These are phyloP conservation scores for Aspergillus homomorphus DNA, from an alignment of 495 filamentous ascomycete species.

Conservation along the genomic window DNA sequence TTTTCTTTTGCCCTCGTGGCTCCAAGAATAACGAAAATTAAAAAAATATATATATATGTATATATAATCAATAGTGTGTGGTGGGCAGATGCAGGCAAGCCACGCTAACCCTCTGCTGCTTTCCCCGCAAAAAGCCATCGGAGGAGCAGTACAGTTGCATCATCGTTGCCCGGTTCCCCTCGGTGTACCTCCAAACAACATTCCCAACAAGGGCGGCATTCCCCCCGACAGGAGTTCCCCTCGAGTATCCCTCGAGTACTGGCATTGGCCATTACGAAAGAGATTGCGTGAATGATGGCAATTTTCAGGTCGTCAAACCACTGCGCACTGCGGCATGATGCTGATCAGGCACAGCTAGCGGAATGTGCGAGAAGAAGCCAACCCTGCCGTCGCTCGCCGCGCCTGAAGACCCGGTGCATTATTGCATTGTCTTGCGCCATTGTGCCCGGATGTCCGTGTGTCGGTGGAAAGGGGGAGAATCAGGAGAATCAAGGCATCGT, in stretches of 20 bases:
- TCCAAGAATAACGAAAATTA: no score
- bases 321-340: background rate
- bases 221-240: no score
- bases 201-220: background rate
- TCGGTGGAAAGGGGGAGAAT: background rate
- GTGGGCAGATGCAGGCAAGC: background rate
- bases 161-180: background rate
- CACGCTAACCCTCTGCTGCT: background rate
- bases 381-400: background rate
- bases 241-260: background rate
- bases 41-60: no score
- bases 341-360: background rate
- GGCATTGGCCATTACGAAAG: background rate
- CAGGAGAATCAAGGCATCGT: background rate
- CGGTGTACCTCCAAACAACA: background rate
- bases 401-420: background rate
- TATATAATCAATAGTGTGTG: no score
- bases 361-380: background rate
- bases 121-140: background rate
- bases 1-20: no score
- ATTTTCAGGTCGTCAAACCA: background rate
- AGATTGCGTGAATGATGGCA: background rate
- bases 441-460: background rate
- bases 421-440: background rate
- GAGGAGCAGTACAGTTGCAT: background rate